phyloP scores from a whole-genome alignment of 441 rosid species.

The Arabidopsis hybrid region DNA sequence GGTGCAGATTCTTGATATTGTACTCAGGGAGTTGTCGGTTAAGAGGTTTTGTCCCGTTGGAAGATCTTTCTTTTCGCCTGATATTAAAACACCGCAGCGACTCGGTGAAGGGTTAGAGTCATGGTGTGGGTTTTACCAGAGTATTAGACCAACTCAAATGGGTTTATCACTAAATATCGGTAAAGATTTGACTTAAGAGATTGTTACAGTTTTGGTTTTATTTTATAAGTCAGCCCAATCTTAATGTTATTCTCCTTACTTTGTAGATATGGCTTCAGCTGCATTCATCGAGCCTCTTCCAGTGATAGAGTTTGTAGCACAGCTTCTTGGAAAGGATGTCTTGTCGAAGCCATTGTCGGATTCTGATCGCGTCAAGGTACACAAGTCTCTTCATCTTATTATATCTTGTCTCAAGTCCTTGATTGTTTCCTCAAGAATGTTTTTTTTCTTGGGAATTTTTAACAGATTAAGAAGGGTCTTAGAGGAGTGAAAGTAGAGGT shows the following conservation, averaged over 20 bases:
- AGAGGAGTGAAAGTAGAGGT: conserved; percentile 99
- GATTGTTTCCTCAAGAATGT: not conserved
- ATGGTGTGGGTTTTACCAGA: conserved; percentile 98
- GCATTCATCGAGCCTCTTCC: conserved; percentile 99
- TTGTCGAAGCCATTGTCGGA: conserved; percentile 86
- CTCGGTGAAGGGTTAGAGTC: conserved; percentile 98
- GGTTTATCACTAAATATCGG: conserved; percentile 94
- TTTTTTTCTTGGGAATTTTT: not conserved
- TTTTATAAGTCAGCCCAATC: not conserved
- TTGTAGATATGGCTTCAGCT: conserved; percentile 94
- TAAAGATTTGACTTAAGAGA: conserved; percentile 33
- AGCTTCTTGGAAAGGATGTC: conserved; percentile 88
- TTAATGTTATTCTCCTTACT: conserved; percentile 6
- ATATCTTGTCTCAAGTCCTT: not conserved
- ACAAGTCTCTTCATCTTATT: conserved; percentile 1
- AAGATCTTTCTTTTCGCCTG: conserved; percentile 93
- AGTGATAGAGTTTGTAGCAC: conserved; percentile 89
- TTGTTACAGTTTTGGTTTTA: not conserved
- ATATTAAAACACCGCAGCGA: conserved; percentile 73
- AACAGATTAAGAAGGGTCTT: conserved; percentile 88
- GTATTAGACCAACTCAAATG: conserved; percentile 98
- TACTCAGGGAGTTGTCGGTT: conserved; percentile 81
- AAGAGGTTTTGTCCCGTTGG: conserved; percentile 88
- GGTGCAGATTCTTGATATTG: conserved; percentile 89
- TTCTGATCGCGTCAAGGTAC: conserved; percentile 94